Percentiles rank a stretch among this genome's conserved stretches.
These are phyloP conservation scores for Nigrograna mackinnonii DNA, from an alignment of 2,329 filamentous ascomycete genomes.

Conservation along the genomic window DNA sequence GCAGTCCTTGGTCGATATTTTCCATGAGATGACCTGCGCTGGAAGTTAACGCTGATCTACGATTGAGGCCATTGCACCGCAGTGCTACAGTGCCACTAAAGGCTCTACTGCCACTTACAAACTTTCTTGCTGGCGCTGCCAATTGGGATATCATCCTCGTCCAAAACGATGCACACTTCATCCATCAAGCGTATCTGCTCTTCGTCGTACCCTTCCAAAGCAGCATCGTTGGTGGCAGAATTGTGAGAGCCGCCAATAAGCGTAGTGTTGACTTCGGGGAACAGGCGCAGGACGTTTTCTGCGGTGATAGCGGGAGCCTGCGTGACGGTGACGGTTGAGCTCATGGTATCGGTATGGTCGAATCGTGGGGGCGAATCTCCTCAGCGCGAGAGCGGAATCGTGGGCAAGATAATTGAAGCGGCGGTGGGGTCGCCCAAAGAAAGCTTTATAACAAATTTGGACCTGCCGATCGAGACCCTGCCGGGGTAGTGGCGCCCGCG, in stretches of 20 bases:
- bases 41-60: conserved; percentile 12
- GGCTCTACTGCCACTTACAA: conserved; percentile 69
- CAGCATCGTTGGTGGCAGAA: conserved; percentile 59
- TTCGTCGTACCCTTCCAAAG: conserved; percentile 89
- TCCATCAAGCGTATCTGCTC: conserved; percentile 99
- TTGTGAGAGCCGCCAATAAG: conserved; percentile 65
- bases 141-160: conserved; percentile 89
- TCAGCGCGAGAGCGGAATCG: no score
- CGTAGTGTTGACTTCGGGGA: conserved; percentile 76
- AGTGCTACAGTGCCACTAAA: no score
- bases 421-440: no score
- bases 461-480: no score
- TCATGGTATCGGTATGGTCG: conserved; percentile 29
- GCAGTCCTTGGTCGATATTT: conserved; percentile 93
- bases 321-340: conserved; percentile 32
- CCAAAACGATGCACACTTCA: conserved; percentile 95
- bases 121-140: conserved; percentile 98
- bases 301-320: conserved; percentile 72
- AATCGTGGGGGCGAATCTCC: no score
- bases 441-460: no score
- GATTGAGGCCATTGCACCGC: background rate
- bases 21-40: conserved; percentile 91
- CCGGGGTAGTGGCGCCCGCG: no score
- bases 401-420: no score
- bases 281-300: conserved; percentile 82